These are phyloP conservation scores for Forsythia viridissima DNA, from an alignment of 257 asterid genomes.

Conservation along the genomic window DNA sequence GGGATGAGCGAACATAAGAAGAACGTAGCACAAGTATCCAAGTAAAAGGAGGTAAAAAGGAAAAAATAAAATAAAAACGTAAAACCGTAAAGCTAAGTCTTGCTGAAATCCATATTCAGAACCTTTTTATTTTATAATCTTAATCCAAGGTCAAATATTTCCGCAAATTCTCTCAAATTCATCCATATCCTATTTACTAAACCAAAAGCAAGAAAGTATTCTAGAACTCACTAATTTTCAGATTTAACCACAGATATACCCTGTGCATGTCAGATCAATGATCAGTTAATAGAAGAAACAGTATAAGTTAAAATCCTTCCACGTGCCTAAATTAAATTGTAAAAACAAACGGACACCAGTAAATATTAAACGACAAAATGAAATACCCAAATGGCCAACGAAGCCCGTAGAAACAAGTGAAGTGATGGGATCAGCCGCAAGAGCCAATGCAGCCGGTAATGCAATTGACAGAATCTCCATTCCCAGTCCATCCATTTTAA, in stretches of 20 bases:
- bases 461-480: constrained; percentile 81
- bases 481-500: constrained; percentile 65
- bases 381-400: constrained; percentile 88
- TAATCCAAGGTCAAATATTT: constrained; percentile 7
- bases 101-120: background rate
- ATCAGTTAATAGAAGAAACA: background rate
- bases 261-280: background rate
- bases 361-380: constrained; percentile 8
- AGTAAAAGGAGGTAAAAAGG: no score
- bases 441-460: constrained; percentile 88
- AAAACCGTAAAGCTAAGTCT: background rate
- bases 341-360: background rate
- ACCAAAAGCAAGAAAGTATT: background rate
- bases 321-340: background rate
- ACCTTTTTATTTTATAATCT: constrained; percentile 1
- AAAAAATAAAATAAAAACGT: no score
- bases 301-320: background rate
- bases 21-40: no score
- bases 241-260: background rate
- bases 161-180: background rate
- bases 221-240: background rate
- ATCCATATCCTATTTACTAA: background rate
- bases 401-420: constrained; percentile 86
- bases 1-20: background rate
- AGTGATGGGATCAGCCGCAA: constrained; percentile 84